Percentiles rank a stretch among this genome's conserved stretches.
Evolutionary conservation across 169 alveolate species (phyloP).

Genomic region (Perkinsus olseni): DNA sequence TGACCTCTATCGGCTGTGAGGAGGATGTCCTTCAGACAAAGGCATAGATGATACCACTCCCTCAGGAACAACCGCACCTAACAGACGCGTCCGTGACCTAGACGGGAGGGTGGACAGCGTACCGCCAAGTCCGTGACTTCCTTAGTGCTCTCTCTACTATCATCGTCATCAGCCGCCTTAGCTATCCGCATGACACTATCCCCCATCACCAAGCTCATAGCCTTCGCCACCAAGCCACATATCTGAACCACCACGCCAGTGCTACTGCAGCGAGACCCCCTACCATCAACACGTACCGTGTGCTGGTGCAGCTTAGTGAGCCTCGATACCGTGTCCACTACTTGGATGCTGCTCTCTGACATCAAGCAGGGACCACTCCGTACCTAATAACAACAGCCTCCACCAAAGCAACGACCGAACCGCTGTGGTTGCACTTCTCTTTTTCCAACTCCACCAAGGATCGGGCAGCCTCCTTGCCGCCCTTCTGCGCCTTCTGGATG

Average conservation of each 20-base stretch:
- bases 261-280: too few relatives aligned
- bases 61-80: background rate
- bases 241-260: background rate
- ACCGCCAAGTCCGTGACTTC: background rate
- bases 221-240: background rate
- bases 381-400: background rate
- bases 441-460: background rate
- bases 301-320: background rate
- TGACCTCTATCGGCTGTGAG: background rate
- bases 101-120: background rate
- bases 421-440: background rate
- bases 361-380: background rate
- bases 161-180: background rate
- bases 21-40: background rate
- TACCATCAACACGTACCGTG: background rate
- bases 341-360: background rate
- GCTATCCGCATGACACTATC: background rate
- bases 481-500: background rate
- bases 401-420: background rate
- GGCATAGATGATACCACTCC: background rate
- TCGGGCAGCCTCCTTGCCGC: background rate
- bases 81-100: background rate
- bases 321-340: background rate
- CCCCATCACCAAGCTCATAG: background rate
- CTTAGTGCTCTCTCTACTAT: background rate